Conservation (phyloP, 441 rosid species). For the Eruca vesicaria region DNA sequence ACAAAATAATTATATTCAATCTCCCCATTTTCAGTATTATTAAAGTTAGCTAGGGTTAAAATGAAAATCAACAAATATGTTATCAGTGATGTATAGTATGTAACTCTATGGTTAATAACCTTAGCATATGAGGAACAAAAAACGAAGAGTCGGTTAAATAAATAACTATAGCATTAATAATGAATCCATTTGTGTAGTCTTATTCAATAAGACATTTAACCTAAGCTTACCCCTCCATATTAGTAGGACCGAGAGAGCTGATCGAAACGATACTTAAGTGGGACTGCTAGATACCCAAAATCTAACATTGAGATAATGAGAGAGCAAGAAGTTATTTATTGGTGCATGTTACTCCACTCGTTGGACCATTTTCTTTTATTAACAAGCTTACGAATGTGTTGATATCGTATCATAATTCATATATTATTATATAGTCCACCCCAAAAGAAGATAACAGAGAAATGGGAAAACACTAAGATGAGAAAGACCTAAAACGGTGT, state of each 20-base stretch:
- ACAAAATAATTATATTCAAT: not conserved
- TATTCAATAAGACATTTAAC: too few relatives aligned
- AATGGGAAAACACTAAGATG: not conserved
- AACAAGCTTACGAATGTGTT: slow-evolving; percentile 12
- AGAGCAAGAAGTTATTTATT: slow-evolving; percentile 6
- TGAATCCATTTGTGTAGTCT: not conserved
- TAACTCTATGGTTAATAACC: not conserved
- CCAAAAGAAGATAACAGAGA: slow-evolving; percentile 3
- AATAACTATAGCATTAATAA: not conserved
- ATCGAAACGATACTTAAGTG: slow-evolving; percentile 20
- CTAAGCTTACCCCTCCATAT: not conserved
- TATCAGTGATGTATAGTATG: not conserved
- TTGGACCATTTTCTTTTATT: slow-evolving; percentile 26
- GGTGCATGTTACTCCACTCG: slow-evolving; percentile 30
- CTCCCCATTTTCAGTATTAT: not conserved
- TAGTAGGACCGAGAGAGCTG: slow-evolving; percentile 21
- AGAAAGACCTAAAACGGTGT: slow-evolving; percentile 7
- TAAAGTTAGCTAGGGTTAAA: not conserved
- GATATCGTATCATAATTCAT: slow-evolving; percentile 13
- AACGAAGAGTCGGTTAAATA: not conserved
- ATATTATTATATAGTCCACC: not conserved
- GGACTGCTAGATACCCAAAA: slow-evolving; percentile 10
- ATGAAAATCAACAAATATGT: not conserved
- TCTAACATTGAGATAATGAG: slow-evolving; percentile 13
- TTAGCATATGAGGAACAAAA: not conserved